Base-by-base conservation (phyloP, 768 basidiomycete genomes). In the Lenzites betulinus region DNA sequence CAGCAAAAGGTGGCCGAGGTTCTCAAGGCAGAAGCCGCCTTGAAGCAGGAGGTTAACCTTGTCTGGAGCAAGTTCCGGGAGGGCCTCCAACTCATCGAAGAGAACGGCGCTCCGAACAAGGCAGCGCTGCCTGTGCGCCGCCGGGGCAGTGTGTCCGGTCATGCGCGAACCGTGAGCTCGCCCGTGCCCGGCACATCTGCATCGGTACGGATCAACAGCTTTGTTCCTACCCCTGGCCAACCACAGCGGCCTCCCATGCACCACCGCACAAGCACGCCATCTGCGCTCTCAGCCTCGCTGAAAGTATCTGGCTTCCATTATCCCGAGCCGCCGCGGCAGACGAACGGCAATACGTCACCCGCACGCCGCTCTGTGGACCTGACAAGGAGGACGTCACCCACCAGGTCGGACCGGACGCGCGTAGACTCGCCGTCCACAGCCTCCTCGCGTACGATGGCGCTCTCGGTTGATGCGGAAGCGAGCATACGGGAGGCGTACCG, bases 211-310 rank as follows among this genome's bases (percentile, higher is more conserved):
- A 75, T 89, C 62, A 79, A 78, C 64, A 79, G 79, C 64, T 91
- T 91, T 68, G 72, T 82, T 23, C 89, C 89, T 35, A 75, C 71
- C 58, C 62, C 77, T 59, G 66, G 71, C 30, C 55, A 79, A 33
- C 71, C 77, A 59, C 75, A 80, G 44, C 69, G 74, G 41, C 50
- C 22, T n/a, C 12, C 52, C 4, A 38, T 53, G 36, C 68, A 51
- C 2, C 22, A n/a, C 16, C 52, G 51, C 15, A 35, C 46, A 23
- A 39, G 51, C 9, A 38, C 58, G 46, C 62, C 79, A 33, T 92
- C 89, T 53, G 83, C 86, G 6, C 81, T 92, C 43, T 90, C 89
- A 20, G 83, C 83, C n/a, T 90, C 89, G 35, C 76, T 91, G 44
- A 84, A 79, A 7, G 82, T 81, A 22, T 79, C 87, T 20, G 74